phyloP scores from a whole-genome alignment of 2,329 filamentous ascomycete genomes.

The Xylariaceae sp. region DNA sequence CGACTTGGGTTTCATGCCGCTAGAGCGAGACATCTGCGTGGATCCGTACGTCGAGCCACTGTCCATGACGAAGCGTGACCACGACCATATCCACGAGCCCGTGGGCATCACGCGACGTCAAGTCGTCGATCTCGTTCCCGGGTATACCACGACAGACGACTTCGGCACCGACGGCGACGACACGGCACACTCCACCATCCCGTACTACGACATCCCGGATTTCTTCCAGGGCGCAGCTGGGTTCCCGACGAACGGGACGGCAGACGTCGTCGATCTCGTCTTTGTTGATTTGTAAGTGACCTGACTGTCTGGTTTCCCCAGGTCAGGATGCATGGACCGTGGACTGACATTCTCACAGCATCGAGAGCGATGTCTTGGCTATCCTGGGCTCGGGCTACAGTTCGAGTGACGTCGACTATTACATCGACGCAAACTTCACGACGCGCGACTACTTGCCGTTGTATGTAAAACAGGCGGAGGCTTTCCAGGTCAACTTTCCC shows the following conservation, averaged over 20 bases:
- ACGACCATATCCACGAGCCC: conserved; percentile 12
- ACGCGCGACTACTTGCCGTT: conserved; percentile 36
- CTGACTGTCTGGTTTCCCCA: background rate
- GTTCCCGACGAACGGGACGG: conserved; percentile 40
- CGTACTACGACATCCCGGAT: conserved; percentile 42
- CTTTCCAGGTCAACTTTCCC: conserved; percentile 31
- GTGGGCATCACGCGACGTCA: conserved; percentile 44
- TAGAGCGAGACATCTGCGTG: conserved; percentile 41
- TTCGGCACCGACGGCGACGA: conserved; percentile 55
- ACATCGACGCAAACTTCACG: conserved; percentile 35
- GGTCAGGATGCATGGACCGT: background rate
- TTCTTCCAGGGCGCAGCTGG: conserved; percentile 46
- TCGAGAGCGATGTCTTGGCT: conserved; percentile 32
- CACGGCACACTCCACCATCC: conserved; percentile 45
- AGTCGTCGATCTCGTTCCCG: conserved; percentile 38
- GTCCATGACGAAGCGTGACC: conserved; percentile 8
- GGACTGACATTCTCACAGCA: conserved; percentile 21
- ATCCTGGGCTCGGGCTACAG: conserved; percentile 34
- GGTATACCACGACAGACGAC: conserved; percentile 53
- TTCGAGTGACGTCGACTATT: conserved; percentile 31
- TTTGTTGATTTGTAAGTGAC: conserved; percentile 47
- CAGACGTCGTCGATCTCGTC: conserved; percentile 46
- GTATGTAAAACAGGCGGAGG: conserved; percentile 30
- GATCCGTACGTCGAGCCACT: conserved; percentile 35
- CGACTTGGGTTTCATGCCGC: conserved; percentile 31